Evolutionary conservation across 176 grass and related monocot genomes (phyloP).

Genomic region (Eremochloa ophiuroides): DNA sequence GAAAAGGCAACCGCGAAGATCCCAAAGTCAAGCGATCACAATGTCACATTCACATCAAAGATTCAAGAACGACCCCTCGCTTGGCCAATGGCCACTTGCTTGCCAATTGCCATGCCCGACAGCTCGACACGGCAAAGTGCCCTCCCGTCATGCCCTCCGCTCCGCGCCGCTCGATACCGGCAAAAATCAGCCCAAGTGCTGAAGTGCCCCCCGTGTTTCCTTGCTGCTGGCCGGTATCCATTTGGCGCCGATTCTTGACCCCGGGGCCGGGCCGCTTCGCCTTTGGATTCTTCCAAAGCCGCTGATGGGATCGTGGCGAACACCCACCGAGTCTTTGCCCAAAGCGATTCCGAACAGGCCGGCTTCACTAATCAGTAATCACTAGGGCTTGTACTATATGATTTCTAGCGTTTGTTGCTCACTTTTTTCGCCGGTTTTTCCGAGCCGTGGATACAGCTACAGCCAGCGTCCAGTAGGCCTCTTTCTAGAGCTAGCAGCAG

Average conservation of each 20-base stretch:
- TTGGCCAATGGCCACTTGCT: neutral
- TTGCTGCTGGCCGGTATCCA: constrained; percentile 27
- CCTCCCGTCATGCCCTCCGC: constrained; percentile 20
- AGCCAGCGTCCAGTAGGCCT: constrained; percentile 6
- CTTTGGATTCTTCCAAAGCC: constrained; percentile 60
- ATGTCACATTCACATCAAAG: neutral
- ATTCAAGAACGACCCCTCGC: no score
- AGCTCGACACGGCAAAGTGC: constrained; percentile 1
- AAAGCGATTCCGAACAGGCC: constrained; percentile 13
- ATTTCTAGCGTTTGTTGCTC: constrained; percentile 26
- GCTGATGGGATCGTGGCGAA: constrained; percentile 17
- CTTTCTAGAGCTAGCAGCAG: constrained; percentile 16
- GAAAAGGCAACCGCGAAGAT: neutral
- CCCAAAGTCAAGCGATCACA: constrained; percentile 6
- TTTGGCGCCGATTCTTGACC: constrained; percentile 12
- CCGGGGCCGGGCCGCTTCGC: neutral
- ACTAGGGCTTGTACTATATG: neutral
- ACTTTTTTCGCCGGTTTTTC: constrained; percentile 30
- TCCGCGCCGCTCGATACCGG: neutral
- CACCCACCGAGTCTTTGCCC: neutral
- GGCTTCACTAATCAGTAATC: neutral
- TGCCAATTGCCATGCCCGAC: constrained; percentile 6
- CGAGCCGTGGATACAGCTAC: neutral
- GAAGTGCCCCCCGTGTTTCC: neutral
- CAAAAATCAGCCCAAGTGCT: neutral